These are phyloP conservation scores for Candolleomyces eurysporus DNA, from an alignment of 768 basidiomycete species.

Conservation along the genomic window DNA sequence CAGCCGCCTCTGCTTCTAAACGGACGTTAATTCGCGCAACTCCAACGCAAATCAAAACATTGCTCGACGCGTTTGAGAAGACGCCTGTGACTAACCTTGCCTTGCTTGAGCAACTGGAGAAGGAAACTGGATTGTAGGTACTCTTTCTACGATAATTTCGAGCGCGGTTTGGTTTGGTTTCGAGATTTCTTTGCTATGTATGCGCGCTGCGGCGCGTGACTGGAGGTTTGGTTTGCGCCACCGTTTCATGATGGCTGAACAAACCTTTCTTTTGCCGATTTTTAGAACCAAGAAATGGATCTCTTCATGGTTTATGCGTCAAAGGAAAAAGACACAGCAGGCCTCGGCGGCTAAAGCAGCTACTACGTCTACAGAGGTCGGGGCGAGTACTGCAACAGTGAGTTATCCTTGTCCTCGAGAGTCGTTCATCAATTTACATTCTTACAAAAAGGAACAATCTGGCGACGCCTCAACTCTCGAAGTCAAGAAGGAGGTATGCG, in stretches of 20 bases:
- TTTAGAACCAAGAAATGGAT: constrained; percentile 3
- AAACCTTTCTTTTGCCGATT: neutral
- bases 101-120: neutral
- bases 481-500: neutral
- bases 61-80: neutral
- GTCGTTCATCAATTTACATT: neutral
- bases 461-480: neutral
- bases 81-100: neutral
- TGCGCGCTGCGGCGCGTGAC: neutral
- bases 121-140: neutral
- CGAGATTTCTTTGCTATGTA: neutral
- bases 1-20: no score
- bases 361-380: neutral
- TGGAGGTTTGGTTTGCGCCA: neutral
- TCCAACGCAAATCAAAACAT: neutral
- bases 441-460: neutral
- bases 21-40: neutral
- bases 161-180: neutral
- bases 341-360: neutral
- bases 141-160: neutral
- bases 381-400: neutral
- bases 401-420: neutral
- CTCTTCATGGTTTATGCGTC: neutral
- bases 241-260: neutral
- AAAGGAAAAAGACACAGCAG: constrained; percentile 1